Percentiles rank a stretch among this genome's conserved stretches.
These are phyloP conservation scores for Iberis pinnata DNA, from an alignment of 345 rosid genomes.

Conservation along the genomic window DNA sequence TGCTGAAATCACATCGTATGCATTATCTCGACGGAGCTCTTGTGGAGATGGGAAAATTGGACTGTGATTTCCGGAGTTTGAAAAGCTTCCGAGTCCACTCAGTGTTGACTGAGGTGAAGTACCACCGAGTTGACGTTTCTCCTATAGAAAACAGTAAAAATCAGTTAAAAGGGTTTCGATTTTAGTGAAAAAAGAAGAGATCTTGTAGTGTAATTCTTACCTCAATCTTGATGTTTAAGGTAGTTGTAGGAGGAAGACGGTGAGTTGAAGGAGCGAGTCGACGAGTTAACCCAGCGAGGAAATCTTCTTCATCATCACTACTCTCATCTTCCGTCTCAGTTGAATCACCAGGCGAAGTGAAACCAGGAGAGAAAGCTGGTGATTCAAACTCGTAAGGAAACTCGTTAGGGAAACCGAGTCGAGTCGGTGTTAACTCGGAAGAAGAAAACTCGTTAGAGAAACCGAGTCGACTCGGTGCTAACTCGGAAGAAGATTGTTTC, in stretches of 20 bases:
- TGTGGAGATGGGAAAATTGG: constrained; percentile 29
- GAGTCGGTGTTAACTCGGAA: constrained; percentile 21
- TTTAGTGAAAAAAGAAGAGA: neutral
- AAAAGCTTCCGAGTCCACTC: constrained; percentile 49
- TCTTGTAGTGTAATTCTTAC: constrained; percentile 6
- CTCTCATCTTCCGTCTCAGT: constrained; percentile 36
- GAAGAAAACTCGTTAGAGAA: constrained; percentile 54
- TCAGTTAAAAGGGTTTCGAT: neutral
- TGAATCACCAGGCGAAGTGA: constrained; percentile 53
- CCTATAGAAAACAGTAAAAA: neutral
- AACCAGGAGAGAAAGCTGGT: constrained; percentile 28
- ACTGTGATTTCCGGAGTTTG: constrained; percentile 36
- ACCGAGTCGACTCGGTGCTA: constrained; percentile 21
- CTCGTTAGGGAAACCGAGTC: constrained; percentile 44
- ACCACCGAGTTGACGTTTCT: constrained; percentile 33
- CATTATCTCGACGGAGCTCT: constrained; percentile 31
- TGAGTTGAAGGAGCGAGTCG: constrained; percentile 56
- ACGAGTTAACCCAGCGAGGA: constrained; percentile 55
- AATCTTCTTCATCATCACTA: constrained; percentile 59
- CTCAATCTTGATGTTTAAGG: constrained; percentile 28
- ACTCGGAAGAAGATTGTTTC: neutral
- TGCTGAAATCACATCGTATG: constrained; percentile 66
- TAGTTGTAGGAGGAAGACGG: constrained; percentile 28
- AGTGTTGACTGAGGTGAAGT: constrained; percentile 48
- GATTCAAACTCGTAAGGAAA: constrained; percentile 61